These are phyloP conservation scores for Rhizopus delemar DNA, from an alignment of 371 early-diverging fungal genomes.

Conservation along the genomic window DNA sequence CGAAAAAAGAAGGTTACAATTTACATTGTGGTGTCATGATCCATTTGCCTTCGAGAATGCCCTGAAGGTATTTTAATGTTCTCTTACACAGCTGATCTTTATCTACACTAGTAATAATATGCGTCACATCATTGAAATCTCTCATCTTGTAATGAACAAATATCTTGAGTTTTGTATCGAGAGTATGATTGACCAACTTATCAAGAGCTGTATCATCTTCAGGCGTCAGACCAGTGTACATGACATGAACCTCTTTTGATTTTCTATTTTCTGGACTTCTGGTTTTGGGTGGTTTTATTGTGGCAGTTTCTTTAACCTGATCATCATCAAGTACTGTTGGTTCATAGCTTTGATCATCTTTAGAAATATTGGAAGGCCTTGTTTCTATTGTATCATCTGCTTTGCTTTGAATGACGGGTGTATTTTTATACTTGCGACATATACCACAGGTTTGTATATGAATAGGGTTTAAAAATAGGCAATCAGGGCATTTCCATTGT, in stretches of 20 bases:
- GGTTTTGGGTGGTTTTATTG: not conserved
- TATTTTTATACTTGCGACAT: slow-evolving; percentile 12
- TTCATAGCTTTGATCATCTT: not conserved
- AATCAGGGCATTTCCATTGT: slow-evolving; percentile 22
- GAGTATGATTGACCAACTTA: slow-evolving; percentile 9
- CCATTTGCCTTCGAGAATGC: slow-evolving; percentile 43
- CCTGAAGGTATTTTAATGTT: slow-evolving; percentile 43
- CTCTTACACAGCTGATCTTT: slow-evolving; percentile 30
- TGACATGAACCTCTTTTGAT: slow-evolving; percentile 13
- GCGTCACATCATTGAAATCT: slow-evolving; percentile 32
- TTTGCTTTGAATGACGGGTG: not conserved
- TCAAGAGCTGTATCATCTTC: slow-evolving; percentile 20
- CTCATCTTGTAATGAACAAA: slow-evolving; percentile 21
- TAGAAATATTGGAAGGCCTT: not conserved
- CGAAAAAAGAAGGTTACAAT: not conserved
- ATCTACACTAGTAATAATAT: slow-evolving; percentile 35
- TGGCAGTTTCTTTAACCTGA: not conserved
- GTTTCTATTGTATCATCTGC: not conserved
- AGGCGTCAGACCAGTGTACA: slow-evolving; percentile 13
- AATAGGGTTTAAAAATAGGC: slow-evolving; percentile 10
- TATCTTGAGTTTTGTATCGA: slow-evolving; percentile 19
- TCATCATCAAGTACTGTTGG: slow-evolving; percentile 2
- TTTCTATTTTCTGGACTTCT: not conserved
- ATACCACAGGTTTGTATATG: slow-evolving; percentile 19
- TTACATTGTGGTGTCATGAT: slow-evolving; percentile 39